phyloP scores from a whole-genome alignment of 169 alveolate species.

The Cyclospora cayetanensis region DNA sequence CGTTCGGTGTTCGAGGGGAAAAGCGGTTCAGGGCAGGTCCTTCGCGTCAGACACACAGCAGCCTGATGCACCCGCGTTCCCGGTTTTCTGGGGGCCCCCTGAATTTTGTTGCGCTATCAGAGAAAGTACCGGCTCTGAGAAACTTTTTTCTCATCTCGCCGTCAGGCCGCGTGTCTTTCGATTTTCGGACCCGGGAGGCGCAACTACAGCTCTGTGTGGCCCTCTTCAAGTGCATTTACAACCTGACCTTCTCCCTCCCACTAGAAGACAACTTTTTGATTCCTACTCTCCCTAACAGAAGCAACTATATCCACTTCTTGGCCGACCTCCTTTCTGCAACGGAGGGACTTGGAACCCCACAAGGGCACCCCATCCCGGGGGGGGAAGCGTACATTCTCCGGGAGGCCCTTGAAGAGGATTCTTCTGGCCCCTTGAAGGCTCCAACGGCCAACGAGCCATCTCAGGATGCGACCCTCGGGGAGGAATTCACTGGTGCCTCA shows the following conservation, averaged over 20 bases:
- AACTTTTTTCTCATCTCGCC: not conserved
- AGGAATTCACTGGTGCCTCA: not conserved
- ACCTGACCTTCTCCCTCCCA: not conserved
- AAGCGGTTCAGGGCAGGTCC: too few relatives aligned
- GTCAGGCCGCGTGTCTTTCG: not conserved
- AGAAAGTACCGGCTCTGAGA: not conserved
- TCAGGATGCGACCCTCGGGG: constrained; percentile 6
- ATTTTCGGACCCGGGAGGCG: not conserved
- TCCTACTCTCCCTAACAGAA: constrained; percentile 78
- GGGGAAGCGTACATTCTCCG: not conserved
- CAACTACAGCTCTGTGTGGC: not conserved
- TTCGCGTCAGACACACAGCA: constrained; percentile 9
- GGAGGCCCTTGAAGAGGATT: constrained; percentile 15
- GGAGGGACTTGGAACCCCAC: not conserved
- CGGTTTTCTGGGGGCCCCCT: constrained; percentile 28
- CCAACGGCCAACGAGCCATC: not conserved
- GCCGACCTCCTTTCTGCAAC: constrained; percentile 72
- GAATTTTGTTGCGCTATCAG: constrained; percentile 33
- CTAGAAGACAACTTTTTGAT: constrained; percentile 50
- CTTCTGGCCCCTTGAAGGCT: not conserved
- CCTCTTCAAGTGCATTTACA: constrained; percentile 2
- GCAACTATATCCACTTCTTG: constrained; percentile 77
- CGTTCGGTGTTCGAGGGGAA: too few relatives aligned
- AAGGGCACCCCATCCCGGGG: constrained; percentile 33
- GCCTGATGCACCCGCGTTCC: constrained; percentile 68